These are phyloP conservation scores for Corrigiola litoralis DNA, from an alignment of 179 eudicot species.

Conservation along the genomic window DNA sequence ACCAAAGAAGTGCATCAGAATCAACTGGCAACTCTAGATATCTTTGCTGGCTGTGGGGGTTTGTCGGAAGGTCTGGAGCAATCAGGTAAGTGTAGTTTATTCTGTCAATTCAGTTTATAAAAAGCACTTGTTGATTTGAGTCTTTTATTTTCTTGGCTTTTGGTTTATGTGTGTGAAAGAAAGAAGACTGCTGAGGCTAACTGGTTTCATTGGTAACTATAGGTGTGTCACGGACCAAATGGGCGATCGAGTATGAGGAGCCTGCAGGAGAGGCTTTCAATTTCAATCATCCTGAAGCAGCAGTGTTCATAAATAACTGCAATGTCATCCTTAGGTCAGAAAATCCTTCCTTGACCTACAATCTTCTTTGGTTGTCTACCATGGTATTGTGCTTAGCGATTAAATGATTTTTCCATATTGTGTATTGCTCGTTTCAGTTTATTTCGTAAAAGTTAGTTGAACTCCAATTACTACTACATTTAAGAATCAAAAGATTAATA, in stretches of 20 bases:
- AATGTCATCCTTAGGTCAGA: conserved; percentile 83
- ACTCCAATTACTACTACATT: too few species aligned
- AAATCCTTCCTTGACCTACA: too few species aligned
- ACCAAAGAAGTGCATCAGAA: conserved; percentile 26
- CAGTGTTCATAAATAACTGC: conserved; percentile 74
- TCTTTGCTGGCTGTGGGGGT: conserved; percentile 99
- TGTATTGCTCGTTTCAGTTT: too few species aligned
- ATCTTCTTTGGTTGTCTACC: too few species aligned
- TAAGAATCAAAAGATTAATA: too few species aligned
- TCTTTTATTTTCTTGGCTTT: too few species aligned
- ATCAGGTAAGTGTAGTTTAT: too few species aligned
- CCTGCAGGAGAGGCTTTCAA: conserved; percentile 92
- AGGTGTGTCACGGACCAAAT: conserved; percentile 82
- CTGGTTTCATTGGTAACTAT: conserved; percentile 12
- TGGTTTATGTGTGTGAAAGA: not conserved
- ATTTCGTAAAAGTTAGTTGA: too few species aligned
- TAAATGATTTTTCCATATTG: too few species aligned
- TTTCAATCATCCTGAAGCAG: conserved; percentile 81
- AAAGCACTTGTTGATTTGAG: too few species aligned
- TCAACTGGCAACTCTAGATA: conserved; percentile 69
- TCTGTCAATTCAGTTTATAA: too few species aligned
- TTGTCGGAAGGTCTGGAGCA: conserved; percentile 84
- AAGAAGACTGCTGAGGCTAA: conserved; percentile 1
- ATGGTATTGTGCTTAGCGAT: too few species aligned
- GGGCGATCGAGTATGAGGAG: conserved; percentile 98